A percentile compares a stretch with the other conserved stretches of the same genome.
Conservation (phyloP, 2,329 filamentous ascomycete genomes). For the Fusarium anthophilum region DNA sequence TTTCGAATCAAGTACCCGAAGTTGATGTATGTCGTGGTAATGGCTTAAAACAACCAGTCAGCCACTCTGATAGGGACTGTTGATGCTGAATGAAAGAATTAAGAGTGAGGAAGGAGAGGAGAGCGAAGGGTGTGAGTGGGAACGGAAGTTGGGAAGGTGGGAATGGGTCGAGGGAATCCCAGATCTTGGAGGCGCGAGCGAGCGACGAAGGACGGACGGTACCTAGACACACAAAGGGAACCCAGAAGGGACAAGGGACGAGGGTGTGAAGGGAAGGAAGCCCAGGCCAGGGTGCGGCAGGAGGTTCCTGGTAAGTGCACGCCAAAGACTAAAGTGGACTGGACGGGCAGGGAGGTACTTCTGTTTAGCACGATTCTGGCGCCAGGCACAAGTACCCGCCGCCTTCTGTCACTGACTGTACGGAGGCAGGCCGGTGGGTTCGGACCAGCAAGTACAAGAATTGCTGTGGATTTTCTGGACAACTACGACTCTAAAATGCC, state of each 20-base stretch:
- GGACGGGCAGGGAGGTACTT: constrained; percentile 26
- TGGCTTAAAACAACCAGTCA: constrained; percentile 31
- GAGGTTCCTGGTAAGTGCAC: constrained; percentile 37
- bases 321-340: constrained; percentile 8
- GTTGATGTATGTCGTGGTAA: constrained; percentile 23
- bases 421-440: constrained; percentile 41
- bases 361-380: constrained; percentile 30
- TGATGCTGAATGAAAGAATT: constrained; percentile 33
- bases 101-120: constrained; percentile 41
- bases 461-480: background rate
- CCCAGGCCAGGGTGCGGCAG: constrained; percentile 21
- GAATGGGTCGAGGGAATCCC: constrained; percentile 44
- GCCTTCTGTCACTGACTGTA: constrained; percentile 20
- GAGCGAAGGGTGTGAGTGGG: constrained; percentile 41
- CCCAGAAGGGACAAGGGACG: constrained; percentile 30
- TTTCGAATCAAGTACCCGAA: background rate
- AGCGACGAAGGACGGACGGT: constrained; percentile 16
- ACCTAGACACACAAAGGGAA: constrained; percentile 34
- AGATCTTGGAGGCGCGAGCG: constrained; percentile 43
- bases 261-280: constrained; percentile 31
- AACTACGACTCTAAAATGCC: background rate
- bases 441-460: constrained; percentile 35
- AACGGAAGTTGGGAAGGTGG: constrained; percentile 41
- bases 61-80: constrained; percentile 22
- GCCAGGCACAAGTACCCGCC: constrained; percentile 34